These are phyloP conservation scores for Pleurotus tuber-regium DNA, from an alignment of 768 basidiomycete species.

Conservation along the genomic window DNA sequence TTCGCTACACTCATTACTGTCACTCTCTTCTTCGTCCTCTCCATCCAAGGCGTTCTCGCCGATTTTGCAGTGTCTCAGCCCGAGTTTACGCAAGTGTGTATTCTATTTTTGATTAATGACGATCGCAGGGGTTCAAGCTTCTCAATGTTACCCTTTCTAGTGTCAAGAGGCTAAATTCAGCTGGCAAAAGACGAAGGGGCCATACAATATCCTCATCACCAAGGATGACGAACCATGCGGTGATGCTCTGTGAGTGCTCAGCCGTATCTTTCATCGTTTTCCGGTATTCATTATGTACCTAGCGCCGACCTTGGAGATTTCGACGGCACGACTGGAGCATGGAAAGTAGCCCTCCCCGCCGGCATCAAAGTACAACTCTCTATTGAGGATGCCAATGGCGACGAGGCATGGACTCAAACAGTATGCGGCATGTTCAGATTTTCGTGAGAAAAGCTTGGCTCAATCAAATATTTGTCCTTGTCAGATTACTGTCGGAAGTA, in stretches of 20 bases:
- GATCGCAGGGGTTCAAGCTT: not conserved
- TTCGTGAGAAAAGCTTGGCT: conserved; percentile 11
- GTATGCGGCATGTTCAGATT: conserved; percentile 36
- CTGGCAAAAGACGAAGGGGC: conserved; percentile 46
- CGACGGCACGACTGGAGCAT: conserved; percentile 39
- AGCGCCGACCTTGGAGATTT: conserved; percentile 64
- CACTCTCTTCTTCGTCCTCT: conserved; percentile 63
- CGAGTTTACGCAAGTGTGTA: conserved; percentile 48
- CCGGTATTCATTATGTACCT: conserved; percentile 7
- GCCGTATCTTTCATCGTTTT: not conserved
- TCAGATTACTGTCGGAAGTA: conserved; percentile 38
- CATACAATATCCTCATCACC: conserved; percentile 62
- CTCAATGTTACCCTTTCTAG: conserved; percentile 30
- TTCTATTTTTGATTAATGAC: not conserved
- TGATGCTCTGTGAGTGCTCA: conserved; percentile 48
- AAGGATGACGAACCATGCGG: conserved; percentile 54
- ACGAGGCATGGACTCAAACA: conserved; percentile 65
- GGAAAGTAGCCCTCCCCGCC: conserved; percentile 43
- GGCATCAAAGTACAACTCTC: conserved; percentile 51
- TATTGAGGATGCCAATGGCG: conserved; percentile 45
- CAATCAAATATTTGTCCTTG: conserved; percentile 5
- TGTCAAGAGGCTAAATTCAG: conserved; percentile 48
- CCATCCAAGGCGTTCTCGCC: conserved; percentile 50
- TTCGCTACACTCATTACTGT: conserved; percentile 75
- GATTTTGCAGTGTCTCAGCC: conserved; percentile 54